Evolutionary conservation across 495 filamentous ascomycete species (phyloP), one percentile per base, ranked within the genome.

Genomic region (Neurospora pannonica): DNA sequence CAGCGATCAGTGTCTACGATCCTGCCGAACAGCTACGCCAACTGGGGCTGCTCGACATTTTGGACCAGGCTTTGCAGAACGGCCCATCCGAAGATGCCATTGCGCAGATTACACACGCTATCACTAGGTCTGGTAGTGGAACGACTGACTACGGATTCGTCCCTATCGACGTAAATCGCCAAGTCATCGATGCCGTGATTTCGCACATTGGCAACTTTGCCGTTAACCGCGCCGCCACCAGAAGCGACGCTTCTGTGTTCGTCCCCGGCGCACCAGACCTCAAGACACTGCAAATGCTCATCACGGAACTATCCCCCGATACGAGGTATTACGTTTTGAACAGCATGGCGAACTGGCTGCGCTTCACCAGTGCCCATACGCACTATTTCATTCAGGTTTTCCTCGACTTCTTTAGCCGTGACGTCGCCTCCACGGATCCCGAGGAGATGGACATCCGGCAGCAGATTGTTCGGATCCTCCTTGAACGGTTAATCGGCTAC

Each of bases 351-450:
- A 96, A 97, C 83, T 94, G 98, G 82, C 90, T 99, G 37, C 92
- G 97, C 69, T 96, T 92, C 77, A 92, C 94, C 3, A 97, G 94
- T 79, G 91, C 90, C 77, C 89, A 95, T 78, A 98, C 96, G 21
- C 92, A 97, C 78, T 98, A 95, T 84, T 99, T 97, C 84, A 93
- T 90, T 81, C 92, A 94, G 80, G 89, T 93, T 19, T 88, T 98
- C 21, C 87, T 98, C 54, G 91, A 95, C 77, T 84, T 99, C 72
- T 98, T 98, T 81, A 92, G 92, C 17, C 87, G 89, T 74, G 91
- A 95, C 77, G 84, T 90, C 71, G 54, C 54, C 28, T 67, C 54
- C 54, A 87, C 89, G 67, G 94, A 97, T 79, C 89, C 91, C 39
- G 91, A 94, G 78, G 91, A 93, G 78, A 88, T 87, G 3, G 93